Base-by-base conservation (phyloP, 2,329 filamentous ascomycete species). In the Grosmannia penicillata region DNA sequence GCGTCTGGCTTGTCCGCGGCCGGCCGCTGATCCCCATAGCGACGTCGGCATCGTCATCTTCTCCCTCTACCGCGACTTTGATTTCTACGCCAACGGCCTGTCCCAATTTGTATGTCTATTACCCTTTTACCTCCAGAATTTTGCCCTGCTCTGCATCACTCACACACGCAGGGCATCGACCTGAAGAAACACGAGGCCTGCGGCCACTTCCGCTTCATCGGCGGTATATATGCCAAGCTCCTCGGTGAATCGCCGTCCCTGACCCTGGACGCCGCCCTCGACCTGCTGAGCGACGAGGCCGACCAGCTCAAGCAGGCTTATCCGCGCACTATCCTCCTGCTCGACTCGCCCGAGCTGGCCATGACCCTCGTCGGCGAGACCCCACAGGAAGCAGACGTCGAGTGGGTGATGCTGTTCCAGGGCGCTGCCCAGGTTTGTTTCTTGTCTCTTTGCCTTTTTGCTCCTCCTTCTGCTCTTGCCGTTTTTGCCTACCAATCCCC, bases 291-390 rank as follows among this genome's bases (percentile, higher is more conserved):
- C 19, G 42, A 47, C 29, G 33, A 37, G 29, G 42, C 40, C 25
- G 18, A 33, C 13, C 21, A 37, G 30, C 25, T 44, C 30, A 34
- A 33, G 23, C 8, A 32, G 25, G 27, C 17, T 7, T 38, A 37
- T 18, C 2, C 25, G 6, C 44, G 44, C 15, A 39, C 38, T 24
- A 39, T 47, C 7, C 35, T 47, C 33, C 18, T 47, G 6, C 24
- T 47, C 17, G 45, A 47, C 34, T 36, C 39, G 11, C 45, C 45
- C 11, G 44, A 47, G 30, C 25, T 42, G 22, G 26, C 35, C 30
- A 35, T 43, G 17, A 37, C 37, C 8, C 36, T 45, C 15, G 25
- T 38, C 14, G 21, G 30, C 17, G 39, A 28, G 25, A 38, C 39
- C 27, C 25, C 30, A 1, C 23, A 23, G 10, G 35, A 36, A 15